Percentiles rank a stretch among this genome's conserved stretches.
phyloP scores from a whole-genome alignment of 2,329 filamentous ascomycete species.

The Pseudogymnoascus sp. region DNA sequence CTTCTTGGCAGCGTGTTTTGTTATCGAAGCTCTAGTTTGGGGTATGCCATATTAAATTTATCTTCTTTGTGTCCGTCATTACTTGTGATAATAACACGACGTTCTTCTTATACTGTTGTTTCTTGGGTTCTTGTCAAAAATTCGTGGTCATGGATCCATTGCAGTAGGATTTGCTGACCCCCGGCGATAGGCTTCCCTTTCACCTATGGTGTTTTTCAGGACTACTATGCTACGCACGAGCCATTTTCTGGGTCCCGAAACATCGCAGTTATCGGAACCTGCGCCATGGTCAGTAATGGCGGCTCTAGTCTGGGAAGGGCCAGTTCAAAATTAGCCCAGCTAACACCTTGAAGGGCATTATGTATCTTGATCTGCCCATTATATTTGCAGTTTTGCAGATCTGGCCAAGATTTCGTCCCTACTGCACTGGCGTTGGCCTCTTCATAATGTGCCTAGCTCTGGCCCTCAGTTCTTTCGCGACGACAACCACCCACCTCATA shows the following conservation, averaged over 20 bases:
- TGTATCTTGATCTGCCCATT: constrained; percentile 47
- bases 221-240: constrained; percentile 54
- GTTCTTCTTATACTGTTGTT: constrained; percentile 50
- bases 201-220: constrained; percentile 62
- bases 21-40: constrained; percentile 47
- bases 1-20: constrained; percentile 42
- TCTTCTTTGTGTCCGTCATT: neutral
- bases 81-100: neutral
- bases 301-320: constrained; percentile 41
- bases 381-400: constrained; percentile 37
- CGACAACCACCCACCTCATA: constrained; percentile 46
- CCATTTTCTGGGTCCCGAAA: constrained; percentile 46
- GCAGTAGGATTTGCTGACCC: neutral
- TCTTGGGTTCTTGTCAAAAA: constrained; percentile 63
- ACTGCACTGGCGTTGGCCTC: constrained; percentile 34
- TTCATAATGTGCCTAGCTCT: constrained; percentile 36
- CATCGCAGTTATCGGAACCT: constrained; percentile 58
- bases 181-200: constrained; percentile 51
- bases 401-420: constrained; percentile 33
- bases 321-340: neutral
- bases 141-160: constrained; percentile 22
- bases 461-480: constrained; percentile 47
- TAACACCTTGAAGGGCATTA: constrained; percentile 37
- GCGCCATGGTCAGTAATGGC: neutral
- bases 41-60: constrained; percentile 29